Base-by-base conservation (phyloP, 768 basidiomycete species). In the Mycena vulgaris region DNA sequence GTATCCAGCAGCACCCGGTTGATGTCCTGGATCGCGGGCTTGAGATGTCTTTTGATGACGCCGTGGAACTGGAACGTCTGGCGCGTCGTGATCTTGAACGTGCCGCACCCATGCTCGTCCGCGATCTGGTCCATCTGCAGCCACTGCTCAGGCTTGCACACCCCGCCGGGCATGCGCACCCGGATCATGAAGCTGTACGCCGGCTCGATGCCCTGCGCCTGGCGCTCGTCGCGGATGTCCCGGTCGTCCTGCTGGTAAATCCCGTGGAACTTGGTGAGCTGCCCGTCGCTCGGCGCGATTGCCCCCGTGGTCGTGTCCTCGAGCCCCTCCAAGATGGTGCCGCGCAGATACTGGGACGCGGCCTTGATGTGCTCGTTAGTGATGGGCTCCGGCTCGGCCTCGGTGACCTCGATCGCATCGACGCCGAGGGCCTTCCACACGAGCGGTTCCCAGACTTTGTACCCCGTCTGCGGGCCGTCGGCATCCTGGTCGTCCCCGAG, bases 291-390 rank as follows among this genome's bases (percentile, higher is more conserved):
- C 7, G 95, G 85, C 16, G 96, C 93, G 33, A 99, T 89, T n/a
- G 95, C 94, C 58, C 96, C 97, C 1, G 97, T 98, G 63, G 86
- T 89, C 63, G 84, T 87, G 79, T 99, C 97, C 73, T 88, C 86
- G 39, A 99, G 88, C 52, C 98, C 97, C 79, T 99, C 97, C 1
- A 85, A 86, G 79, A 99, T 99, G 40, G 98, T 99, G 2, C 98
- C 98, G 61, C 98, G 93, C 25, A 98, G 88, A 83, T 93, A 98
- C 64, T 92, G 90, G 53, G 94, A 95, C 7, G 97, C 96, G 55
- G 94, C 98, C 85, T 99, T 99, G 88, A 99, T 98, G 81, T 99
- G 96, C 83, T 99, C 98, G 85, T 99, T 98, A 63, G 98, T 98
- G 80, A 99, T 97, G 1, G 95, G 91, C 75, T 99, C 97, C 0